phyloP scores from a whole-genome alignment of 2,329 filamentous ascomycete genomes.

The Proliferodiscus dingleyae region DNA sequence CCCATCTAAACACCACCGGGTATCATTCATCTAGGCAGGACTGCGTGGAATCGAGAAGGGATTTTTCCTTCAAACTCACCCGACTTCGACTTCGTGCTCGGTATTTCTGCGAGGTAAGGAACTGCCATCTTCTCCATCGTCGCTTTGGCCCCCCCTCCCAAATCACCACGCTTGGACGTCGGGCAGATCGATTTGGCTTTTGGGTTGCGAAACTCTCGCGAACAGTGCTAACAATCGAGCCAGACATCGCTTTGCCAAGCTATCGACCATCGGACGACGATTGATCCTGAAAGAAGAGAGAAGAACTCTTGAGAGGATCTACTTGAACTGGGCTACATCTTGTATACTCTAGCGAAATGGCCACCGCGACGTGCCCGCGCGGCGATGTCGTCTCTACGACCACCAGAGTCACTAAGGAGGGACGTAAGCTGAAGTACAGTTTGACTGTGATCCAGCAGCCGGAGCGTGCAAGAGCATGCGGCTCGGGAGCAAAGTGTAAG shows the following conservation, averaged over 20 bases:
- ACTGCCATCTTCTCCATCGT: not conserved
- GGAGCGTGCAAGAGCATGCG: constrained; percentile 88
- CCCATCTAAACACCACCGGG: too few species aligned
- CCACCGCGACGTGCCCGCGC: not conserved
- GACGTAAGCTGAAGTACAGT: constrained; percentile 73
- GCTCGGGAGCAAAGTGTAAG: constrained; percentile 91
- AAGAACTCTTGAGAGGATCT: too few species aligned
- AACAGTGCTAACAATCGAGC: constrained; percentile 1
- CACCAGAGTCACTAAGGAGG: constrained; percentile 57
- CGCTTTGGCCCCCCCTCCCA: not conserved
- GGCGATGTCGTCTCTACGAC: constrained; percentile 19
- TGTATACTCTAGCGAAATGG: not conserved
- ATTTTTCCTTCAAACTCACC: too few species aligned
- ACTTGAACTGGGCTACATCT: too few species aligned
- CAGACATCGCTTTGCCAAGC: too few species aligned
- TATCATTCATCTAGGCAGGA: not conserved
- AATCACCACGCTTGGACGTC: not conserved
- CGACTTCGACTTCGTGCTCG: not conserved
- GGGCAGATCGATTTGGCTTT: not conserved
- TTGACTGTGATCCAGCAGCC: constrained; percentile 90
- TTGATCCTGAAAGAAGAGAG: too few species aligned
- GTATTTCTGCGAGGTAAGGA: not conserved
- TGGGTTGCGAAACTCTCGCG: not conserved
- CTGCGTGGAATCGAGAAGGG: not conserved
- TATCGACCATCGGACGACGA: too few species aligned